phyloP scores from a whole-genome alignment of 495 filamentous ascomycete species.

The Penicillium arizonense region DNA sequence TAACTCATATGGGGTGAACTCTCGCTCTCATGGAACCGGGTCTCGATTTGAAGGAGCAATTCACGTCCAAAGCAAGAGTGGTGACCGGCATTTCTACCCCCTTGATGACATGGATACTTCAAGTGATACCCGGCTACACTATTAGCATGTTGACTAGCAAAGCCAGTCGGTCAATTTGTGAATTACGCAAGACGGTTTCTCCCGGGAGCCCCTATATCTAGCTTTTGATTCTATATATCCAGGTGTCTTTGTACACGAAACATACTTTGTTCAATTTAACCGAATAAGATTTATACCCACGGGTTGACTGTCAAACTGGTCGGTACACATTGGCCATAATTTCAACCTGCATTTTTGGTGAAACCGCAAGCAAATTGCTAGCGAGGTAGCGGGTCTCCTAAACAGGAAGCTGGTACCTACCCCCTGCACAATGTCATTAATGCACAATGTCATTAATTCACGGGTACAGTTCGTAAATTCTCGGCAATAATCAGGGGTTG shows the following conservation, averaged over 20 bases:
- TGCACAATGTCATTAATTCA: neutral
- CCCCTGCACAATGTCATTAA: neutral
- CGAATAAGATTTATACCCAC: too few relatives aligned
- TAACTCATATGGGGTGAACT: slow-evolving; percentile 19
- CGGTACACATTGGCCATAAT: too few relatives aligned
- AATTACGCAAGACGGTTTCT: too few relatives aligned
- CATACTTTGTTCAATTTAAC: too few relatives aligned
- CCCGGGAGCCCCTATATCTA: too few relatives aligned
- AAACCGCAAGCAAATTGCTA: too few relatives aligned
- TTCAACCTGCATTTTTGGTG: too few relatives aligned
- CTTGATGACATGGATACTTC: slow-evolving; percentile 26
- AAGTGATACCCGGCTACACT: slow-evolving; percentile 17
- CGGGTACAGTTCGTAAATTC: neutral
- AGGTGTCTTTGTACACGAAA: too few relatives aligned
- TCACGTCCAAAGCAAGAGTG: slow-evolving; percentile 17
- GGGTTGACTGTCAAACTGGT: too few relatives aligned
- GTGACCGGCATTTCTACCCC: slow-evolving; percentile 20
- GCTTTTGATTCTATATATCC: neutral
- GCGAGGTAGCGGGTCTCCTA: neutral
- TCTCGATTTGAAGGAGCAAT: slow-evolving; percentile 17
- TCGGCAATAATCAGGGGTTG: neutral
- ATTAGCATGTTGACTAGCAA: neutral
- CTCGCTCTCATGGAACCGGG: slow-evolving; percentile 16
- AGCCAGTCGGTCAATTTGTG: too few relatives aligned
- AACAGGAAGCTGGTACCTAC: neutral